A percentile compares a stretch with the other conserved stretches of the same genome.
These are phyloP conservation scores for Pythium diclinum DNA, from an alignment of 352 stramenopile species.

Conservation along the genomic window DNA sequence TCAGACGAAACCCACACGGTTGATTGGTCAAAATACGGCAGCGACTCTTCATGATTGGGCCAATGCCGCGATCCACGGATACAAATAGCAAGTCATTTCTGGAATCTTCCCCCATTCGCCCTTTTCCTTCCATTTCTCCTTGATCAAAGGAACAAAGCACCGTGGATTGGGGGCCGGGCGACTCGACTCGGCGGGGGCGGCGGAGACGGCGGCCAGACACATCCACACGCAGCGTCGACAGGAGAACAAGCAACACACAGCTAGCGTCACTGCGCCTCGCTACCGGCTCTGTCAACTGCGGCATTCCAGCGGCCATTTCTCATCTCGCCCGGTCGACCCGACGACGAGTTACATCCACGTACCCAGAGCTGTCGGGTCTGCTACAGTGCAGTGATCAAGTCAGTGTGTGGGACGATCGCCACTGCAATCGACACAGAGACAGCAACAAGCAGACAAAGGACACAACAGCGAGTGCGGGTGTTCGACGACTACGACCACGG, in stretches of 20 bases:
- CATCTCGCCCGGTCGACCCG: not conserved
- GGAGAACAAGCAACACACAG: not conserved
- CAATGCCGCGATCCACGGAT: not conserved
- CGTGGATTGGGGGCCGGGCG: not conserved
- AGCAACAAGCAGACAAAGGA: not conserved
- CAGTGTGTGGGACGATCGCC: not conserved
- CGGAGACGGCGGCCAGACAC: not conserved
- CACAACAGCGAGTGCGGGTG: not conserved
- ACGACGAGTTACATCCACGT: not conserved
- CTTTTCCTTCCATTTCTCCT: slow-evolving; percentile 20
- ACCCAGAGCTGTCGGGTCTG: not conserved
- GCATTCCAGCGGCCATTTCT: not conserved
- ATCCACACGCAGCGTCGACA: not conserved
- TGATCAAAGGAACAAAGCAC: not conserved
- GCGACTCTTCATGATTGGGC: slow-evolving; percentile 26
- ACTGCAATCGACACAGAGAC: not conserved
- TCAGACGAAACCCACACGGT: not conserved
- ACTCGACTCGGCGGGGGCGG: not conserved
- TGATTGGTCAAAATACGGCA: slow-evolving; percentile 18
- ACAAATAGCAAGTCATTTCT: slow-evolving; percentile 25
- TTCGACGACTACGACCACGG: not conserved
- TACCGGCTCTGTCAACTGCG: not conserved
- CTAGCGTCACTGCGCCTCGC: not conserved
- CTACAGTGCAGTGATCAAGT: not conserved
- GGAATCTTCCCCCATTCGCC: slow-evolving; percentile 15